These are phyloP conservation scores for Rhodotorula mucilaginosa DNA, from an alignment of 1,284 basidiomycete species.

Conservation along the genomic window DNA sequence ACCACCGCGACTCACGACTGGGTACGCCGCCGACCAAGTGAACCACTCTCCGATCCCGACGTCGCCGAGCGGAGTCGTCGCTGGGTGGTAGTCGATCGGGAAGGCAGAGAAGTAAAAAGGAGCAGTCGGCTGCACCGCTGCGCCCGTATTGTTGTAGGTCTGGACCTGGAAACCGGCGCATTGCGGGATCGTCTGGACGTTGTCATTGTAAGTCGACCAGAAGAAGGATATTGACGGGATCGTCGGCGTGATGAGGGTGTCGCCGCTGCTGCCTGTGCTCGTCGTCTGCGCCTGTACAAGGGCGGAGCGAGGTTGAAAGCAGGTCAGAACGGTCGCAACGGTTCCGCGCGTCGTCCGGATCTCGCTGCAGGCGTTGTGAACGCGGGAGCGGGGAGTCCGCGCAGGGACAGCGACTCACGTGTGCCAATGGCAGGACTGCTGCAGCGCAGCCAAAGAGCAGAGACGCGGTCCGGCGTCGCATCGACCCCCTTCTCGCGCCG, in stretches of 20 bases:
- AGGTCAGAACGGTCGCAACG: neutral
- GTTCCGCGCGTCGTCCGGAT: neutral
- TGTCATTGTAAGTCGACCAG: slow-evolving; percentile 26
- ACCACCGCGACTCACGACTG: slow-evolving; percentile 8
- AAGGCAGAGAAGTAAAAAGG: slow-evolving; percentile 27
- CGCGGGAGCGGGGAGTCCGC: no score
- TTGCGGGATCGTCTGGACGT: slow-evolving; percentile 9
- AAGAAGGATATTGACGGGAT: slow-evolving; percentile 32
- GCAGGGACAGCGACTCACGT: no score
- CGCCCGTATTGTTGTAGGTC: slow-evolving; percentile 9
- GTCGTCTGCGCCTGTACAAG: neutral
- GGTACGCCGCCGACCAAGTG: slow-evolving; percentile 17
- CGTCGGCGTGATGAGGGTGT: neutral
- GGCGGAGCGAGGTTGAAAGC: no score
- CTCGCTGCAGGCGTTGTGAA: no score
- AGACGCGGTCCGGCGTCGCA: no score
- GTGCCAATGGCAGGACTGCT: no score
- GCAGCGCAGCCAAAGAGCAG: no score
- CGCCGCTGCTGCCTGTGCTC: neutral
- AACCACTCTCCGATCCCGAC: neutral
- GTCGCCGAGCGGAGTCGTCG: neutral
- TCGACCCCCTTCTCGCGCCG: no score
- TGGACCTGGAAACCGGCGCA: slow-evolving; percentile 18
- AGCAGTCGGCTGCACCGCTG: neutral
- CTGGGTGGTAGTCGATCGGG: neutral